Evolutionary conservation across 2,329 filamentous ascomycete species (phyloP), one percentile per base, ranked within the genome.

Genomic region (Ophiostoma populinum): DNA sequence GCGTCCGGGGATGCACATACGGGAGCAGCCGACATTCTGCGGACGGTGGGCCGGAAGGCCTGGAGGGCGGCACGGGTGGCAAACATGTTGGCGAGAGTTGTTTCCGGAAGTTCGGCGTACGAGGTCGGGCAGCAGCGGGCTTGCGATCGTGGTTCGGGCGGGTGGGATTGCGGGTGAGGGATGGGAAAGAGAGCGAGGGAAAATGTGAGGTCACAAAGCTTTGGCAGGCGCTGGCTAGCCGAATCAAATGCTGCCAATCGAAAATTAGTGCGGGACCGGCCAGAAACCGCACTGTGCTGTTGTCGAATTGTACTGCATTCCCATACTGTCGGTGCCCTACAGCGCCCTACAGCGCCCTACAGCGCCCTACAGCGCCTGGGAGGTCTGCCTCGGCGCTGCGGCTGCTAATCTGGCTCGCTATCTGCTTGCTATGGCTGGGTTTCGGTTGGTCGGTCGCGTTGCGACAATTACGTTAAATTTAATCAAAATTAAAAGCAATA

Each of bases 1-100:
- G 25, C 11, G 20, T 21, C 22, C 34, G 24, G 34, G 19, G 15
- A 22, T 31, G 13, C 46, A 64, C 75, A 63, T 64, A 87, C 82
- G 50, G 80, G 80, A 52, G 81, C 58, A 47, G 79, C 73, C 55
- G 63, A 62, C 67, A 77, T 68, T 68, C 75, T 67, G 59, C 70
- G 69, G 56, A 59, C 59, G 46, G 72, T 73, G 46, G 70, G 70
- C 57, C 65, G 70, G 56, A 75, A 69, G 68, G 78, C 75, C 52
- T 69, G 65, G 52, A 82, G 58, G 53, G 68, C 61, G 53, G 67
- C 61, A 49, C 65, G 63, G 51, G 76, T 73, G 52, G 75, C 61
- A 55, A 67, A 70, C 75, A 80, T 80, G 17, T n/a, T 39, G 19
- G n/a, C n/a, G n/a, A n/a, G n/a, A n/a, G n/a, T n/a, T n/a, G n/a